Percentiles rank a stretch among this genome's conserved stretches.
Evolutionary conservation across 2,329 filamentous ascomycete species (phyloP).

Genomic region (Didymosphaeria variabile): DNA sequence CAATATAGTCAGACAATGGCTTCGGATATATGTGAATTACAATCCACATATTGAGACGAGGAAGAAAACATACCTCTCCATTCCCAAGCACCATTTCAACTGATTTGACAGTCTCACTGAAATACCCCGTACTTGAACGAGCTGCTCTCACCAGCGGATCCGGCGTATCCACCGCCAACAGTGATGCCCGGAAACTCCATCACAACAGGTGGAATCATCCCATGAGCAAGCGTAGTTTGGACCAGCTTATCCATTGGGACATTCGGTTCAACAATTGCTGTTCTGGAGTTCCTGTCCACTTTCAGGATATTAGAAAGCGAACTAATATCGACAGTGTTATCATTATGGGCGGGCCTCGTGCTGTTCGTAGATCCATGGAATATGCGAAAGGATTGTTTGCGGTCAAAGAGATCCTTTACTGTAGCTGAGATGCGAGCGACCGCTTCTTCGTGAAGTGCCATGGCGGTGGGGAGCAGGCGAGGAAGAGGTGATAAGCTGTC

Average conservation of each 20-base stretch:
- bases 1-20: background rate
- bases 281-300: constrained; percentile 51
- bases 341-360: constrained; percentile 22
- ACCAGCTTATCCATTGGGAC: constrained; percentile 71
- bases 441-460: constrained; percentile 21
- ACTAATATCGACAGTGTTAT: constrained; percentile 52
- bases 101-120: constrained; percentile 67
- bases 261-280: constrained; percentile 68
- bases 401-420: constrained; percentile 20
- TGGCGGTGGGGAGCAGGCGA: too few species aligned
- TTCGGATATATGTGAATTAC: background rate
- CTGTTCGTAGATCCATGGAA: constrained; percentile 62
- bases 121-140: constrained; percentile 70
- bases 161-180: constrained; percentile 69
- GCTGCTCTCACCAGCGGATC: constrained; percentile 70
- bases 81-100: constrained; percentile 69
- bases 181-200: constrained; percentile 74
- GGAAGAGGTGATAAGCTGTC: too few species aligned
- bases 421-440: constrained; percentile 19
- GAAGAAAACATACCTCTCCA: constrained; percentile 50
- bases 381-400: constrained; percentile 53
- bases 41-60: background rate
- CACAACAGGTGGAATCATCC: constrained; percentile 64
- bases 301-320: constrained; percentile 54
- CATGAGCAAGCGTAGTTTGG: constrained; percentile 60